phyloP scores from a whole-genome alignment of 306 rosid genomes.

The Cucumis cinereus region DNA sequence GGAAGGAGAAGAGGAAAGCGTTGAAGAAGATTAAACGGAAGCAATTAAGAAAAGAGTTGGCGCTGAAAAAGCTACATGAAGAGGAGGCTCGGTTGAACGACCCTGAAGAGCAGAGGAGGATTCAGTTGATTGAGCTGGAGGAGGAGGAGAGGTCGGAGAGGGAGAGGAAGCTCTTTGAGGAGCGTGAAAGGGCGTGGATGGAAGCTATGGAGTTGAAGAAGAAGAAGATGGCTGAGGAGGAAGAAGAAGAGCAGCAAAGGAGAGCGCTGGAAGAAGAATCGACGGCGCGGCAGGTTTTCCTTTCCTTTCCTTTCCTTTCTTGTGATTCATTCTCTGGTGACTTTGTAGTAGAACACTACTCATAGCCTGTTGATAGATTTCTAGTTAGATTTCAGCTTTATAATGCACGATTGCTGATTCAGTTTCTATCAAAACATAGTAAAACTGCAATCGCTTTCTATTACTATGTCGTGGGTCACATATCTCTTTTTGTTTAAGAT shows the following conservation, averaged over 20 bases:
- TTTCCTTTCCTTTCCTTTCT: neutral
- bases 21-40: slow-evolving; percentile 68
- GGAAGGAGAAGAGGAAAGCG: slow-evolving; percentile 85
- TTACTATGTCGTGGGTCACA: neutral
- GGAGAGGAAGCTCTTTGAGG: slow-evolving; percentile 42
- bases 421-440: neutral
- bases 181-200: slow-evolving; percentile 61
- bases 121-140: slow-evolving; percentile 28
- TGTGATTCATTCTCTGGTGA: neutral
- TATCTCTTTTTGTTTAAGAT: neutral
- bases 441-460: neutral
- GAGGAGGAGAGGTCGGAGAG: slow-evolving; percentile 53
- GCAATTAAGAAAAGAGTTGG: slow-evolving; percentile 49
- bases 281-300: slow-evolving; percentile 22
- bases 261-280: slow-evolving; percentile 32
- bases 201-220: slow-evolving; percentile 37
- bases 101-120: slow-evolving; percentile 44
- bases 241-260: slow-evolving; percentile 32
- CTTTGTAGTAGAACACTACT: neutral
- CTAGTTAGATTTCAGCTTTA: neutral
- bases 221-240: slow-evolving; percentile 17
- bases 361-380: neutral
- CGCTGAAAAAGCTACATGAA: slow-evolving; percentile 38
- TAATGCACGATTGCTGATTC: neutral
- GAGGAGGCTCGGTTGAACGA: slow-evolving; percentile 46